A percentile compares a stretch with the other conserved stretches of the same genome.
These are phyloP conservation scores for Saitoella complicata DNA, from an alignment of 805 yeast species.

Conservation along the genomic window DNA sequence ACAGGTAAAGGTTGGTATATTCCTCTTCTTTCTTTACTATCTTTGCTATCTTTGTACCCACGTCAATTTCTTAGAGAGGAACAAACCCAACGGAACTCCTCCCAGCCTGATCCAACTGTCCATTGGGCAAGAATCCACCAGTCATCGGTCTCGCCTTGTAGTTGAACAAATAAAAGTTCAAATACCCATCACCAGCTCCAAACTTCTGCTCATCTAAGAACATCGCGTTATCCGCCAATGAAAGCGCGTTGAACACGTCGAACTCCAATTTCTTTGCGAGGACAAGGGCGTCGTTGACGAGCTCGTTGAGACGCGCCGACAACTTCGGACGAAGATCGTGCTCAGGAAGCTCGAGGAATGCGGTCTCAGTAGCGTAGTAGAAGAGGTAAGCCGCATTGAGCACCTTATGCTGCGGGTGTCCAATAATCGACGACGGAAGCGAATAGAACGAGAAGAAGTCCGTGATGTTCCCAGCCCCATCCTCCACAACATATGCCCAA, in stretches of 20 bases:
- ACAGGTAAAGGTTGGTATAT: too few relatives aligned
- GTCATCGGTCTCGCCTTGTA: conserved; percentile 64
- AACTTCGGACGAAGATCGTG: conserved; percentile 27
- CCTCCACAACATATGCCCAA: conserved; percentile 59
- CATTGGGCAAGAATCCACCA: conserved; percentile 59
- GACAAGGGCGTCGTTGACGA: conserved; percentile 62
- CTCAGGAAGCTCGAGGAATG: conserved; percentile 22
- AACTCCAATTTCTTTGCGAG: conserved; percentile 49
- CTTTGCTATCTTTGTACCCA: too few relatives aligned
- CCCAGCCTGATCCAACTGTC: conserved; percentile 34
- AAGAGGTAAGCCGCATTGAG: conserved; percentile 76
- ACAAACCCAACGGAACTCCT: conserved; percentile 85
- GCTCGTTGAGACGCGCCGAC: conserved; percentile 39
- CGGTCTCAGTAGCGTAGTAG: conserved; percentile 71
- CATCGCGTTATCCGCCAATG: conserved; percentile 76
- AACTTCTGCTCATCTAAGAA: conserved; percentile 73
- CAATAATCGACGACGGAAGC: conserved; percentile 69
- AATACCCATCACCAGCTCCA: conserved; percentile 83
- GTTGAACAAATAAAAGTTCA: conserved; percentile 84
- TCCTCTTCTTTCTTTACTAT: too few relatives aligned
- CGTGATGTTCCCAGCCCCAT: conserved; percentile 42
- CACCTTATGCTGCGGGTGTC: conserved; percentile 39
- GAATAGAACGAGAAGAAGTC: conserved; percentile 85
- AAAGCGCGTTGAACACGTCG: conserved; percentile 87
- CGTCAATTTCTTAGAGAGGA: conserved; percentile 33